Conservation (phyloP, 208 protist species). For the Leishmania martiniquensis region DNA sequence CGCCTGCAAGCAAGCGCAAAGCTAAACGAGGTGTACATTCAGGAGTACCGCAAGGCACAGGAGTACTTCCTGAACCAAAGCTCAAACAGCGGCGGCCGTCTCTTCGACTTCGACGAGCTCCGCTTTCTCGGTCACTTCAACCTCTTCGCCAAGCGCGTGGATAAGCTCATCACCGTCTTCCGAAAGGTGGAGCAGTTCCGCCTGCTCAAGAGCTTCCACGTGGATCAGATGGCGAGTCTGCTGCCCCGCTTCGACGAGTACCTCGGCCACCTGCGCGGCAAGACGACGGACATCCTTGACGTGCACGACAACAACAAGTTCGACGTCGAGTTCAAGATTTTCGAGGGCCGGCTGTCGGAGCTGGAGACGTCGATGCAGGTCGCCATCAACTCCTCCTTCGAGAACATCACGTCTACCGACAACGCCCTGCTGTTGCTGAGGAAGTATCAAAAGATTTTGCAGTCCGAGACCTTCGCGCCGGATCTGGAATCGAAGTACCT, state of each 20-base stretch:
- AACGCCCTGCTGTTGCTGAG: conserved; percentile 92
- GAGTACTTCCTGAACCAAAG: conserved; percentile 80
- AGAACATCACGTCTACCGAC: conserved; percentile 95
- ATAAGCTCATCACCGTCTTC: conserved; percentile 97
- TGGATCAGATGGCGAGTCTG: conserved; percentile 95
- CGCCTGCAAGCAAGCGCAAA: conserved; percentile 88
- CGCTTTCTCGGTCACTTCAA: conserved; percentile 98
- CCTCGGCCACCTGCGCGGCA: conserved; percentile 90
- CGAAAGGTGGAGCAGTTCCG: conserved; percentile 96
- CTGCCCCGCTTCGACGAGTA: conserved; percentile 94
- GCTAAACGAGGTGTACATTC: conserved; percentile 94
- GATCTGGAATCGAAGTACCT: conserved; percentile 96
- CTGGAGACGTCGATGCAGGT: conserved; percentile 96
- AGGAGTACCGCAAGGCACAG: conserved; percentile 93
- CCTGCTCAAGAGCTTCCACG: conserved; percentile 91
- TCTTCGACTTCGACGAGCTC: conserved; percentile 95
- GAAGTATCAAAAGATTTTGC: conserved; percentile 95
- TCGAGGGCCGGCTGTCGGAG: conserved; percentile 93
- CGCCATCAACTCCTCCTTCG: conserved; percentile 96
- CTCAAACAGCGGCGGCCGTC: conserved; percentile 48
- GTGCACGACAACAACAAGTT: conserved; percentile 95
- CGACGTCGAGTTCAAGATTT: conserved; percentile 96
- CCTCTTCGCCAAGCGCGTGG: conserved; percentile 96
- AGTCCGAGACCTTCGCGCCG: conserved; percentile 90
- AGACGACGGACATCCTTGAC: conserved; percentile 96